These are phyloP conservation scores for Saccharum officinarum DNA, from an alignment of 176 grass and related monocot genomes.

Conservation along the genomic window DNA sequence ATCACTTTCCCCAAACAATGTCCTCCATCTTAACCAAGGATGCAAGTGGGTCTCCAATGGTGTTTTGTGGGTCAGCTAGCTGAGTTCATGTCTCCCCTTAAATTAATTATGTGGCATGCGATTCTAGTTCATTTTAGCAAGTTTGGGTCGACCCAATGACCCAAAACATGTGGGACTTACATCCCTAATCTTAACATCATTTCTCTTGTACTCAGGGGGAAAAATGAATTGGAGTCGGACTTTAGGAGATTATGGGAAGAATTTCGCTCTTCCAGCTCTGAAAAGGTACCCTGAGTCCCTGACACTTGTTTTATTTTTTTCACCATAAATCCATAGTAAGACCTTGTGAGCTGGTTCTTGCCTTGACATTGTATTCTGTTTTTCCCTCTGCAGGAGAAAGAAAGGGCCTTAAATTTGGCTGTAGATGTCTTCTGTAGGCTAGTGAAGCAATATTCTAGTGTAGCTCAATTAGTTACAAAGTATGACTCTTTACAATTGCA, in stretches of 20 bases:
- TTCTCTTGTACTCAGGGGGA: constrained; percentile 58
- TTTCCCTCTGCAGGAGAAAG: constrained; percentile 87
- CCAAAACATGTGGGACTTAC: background rate
- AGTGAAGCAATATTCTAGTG: constrained; percentile 91
- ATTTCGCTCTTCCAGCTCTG: constrained; percentile 97
- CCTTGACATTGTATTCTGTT: constrained; percentile 35
- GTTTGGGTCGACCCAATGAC: background rate
- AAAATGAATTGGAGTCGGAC: constrained; percentile 85
- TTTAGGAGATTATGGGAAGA: constrained; percentile 99
- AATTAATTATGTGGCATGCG: background rate
- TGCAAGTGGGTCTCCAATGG: background rate
- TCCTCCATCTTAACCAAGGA: constrained; percentile 7
- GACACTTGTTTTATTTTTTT: constrained; percentile 6
- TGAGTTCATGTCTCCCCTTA: background rate
- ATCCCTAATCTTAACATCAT: constrained; percentile 29
- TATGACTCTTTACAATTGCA: constrained; percentile 42
- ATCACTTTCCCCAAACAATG: too few relatives aligned
- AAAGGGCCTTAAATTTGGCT: constrained; percentile 92
- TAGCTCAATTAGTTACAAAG: constrained; percentile 94
- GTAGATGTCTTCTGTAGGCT: constrained; percentile 98
- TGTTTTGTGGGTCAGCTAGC: background rate
- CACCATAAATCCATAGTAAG: constrained; percentile 12
- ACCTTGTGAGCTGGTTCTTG: constrained; percentile 28
- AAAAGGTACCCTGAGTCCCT: constrained; percentile 58
- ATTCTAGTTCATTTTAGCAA: background rate